These are phyloP conservation scores for Pouteria glomerata DNA, from an alignment of 148 eudicot genomes.

Conservation along the genomic window DNA sequence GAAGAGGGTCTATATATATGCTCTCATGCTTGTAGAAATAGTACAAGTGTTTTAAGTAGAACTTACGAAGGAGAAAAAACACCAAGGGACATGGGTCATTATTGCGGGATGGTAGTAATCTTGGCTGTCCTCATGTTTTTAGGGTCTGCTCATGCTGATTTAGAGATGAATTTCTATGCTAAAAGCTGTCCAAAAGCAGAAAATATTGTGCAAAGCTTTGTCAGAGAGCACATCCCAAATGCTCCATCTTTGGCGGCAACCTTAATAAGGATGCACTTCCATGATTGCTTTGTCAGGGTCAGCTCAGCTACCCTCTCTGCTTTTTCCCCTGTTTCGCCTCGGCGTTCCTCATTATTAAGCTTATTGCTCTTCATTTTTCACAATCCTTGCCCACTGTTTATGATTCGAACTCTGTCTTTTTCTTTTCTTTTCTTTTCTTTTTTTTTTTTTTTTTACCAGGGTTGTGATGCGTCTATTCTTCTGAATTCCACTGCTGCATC, in stretches of 20 bases:
- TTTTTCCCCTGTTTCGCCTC: neutral
- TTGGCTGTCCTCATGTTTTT: conserved; percentile 8
- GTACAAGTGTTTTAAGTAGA: too few relatives aligned
- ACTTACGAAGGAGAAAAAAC: too few relatives aligned
- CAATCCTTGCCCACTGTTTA: neutral
- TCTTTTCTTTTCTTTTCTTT: too few relatives aligned
- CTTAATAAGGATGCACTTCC: conserved; percentile 44
- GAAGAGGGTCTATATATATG: too few relatives aligned
- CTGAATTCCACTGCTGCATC: conserved; percentile 26
- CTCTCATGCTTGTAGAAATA: too few relatives aligned
- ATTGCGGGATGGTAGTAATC: neutral
- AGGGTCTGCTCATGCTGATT: conserved; percentile 14
- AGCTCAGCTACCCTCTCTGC: neutral
- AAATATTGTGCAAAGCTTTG: conserved; percentile 35
- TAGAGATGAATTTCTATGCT: conserved; percentile 29
- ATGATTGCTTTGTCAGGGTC: conserved; percentile 58
- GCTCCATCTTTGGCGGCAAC: conserved; percentile 49
- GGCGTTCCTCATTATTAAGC: neutral
- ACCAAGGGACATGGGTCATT: too few relatives aligned
- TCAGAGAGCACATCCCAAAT: conserved; percentile 29
- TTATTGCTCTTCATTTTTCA: too few relatives aligned
- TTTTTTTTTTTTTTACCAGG: conserved; percentile 14
- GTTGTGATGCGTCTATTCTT: conserved; percentile 43
- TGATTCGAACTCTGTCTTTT: neutral
- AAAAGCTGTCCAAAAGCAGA: conserved; percentile 47